These are phyloP conservation scores for Botrytis squamosa DNA, from an alignment of 2,329 filamentous ascomycete genomes.

Conservation along the genomic window DNA sequence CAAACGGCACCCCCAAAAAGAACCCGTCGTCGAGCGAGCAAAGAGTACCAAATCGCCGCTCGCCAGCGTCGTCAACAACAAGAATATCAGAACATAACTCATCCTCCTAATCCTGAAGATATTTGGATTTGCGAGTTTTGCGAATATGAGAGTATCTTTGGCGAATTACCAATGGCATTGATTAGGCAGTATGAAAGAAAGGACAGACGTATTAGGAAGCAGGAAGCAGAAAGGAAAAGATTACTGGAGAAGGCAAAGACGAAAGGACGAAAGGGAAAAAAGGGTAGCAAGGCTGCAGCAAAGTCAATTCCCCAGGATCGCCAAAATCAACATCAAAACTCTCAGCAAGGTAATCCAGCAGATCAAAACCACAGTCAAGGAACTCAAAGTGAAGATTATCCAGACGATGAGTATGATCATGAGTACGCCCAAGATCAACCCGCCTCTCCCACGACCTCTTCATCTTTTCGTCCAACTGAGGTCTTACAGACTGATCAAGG, in stretches of 20 bases:
- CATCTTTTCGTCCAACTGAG: conserved; percentile 8
- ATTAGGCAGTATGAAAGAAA: conserved; percentile 94
- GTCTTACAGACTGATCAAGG: conserved; percentile 4
- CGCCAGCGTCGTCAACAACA: conserved; percentile 75
- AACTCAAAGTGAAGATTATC: conserved; percentile 49
- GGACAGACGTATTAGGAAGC: conserved; percentile 78
- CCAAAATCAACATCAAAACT: conserved; percentile 36
- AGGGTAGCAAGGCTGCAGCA: conserved; percentile 59
- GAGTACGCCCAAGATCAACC: conserved; percentile 38
- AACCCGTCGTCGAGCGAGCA: conserved; percentile 65
- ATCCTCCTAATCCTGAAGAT: conserved; percentile 69
- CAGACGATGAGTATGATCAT: conserved; percentile 51
- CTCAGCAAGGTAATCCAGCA: conserved; percentile 41
- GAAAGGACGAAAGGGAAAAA: conserved; percentile 87
- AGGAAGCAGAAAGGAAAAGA: conserved; percentile 80
- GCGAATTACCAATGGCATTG: conserved; percentile 76
- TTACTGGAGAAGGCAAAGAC: conserved; percentile 91
- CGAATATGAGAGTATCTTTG: conserved; percentile 95
- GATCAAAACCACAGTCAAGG: conserved; percentile 40
- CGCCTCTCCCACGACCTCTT: not conserved
- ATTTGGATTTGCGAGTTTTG: conserved; percentile 98
- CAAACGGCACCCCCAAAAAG: conserved; percentile 50
- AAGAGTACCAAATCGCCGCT: conserved; percentile 72
- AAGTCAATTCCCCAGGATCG: conserved; percentile 34
- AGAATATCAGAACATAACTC: conserved; percentile 71